These are phyloP conservation scores for Citrus trifoliata DNA, from an alignment of 345 rosid species.

Conservation along the genomic window DNA sequence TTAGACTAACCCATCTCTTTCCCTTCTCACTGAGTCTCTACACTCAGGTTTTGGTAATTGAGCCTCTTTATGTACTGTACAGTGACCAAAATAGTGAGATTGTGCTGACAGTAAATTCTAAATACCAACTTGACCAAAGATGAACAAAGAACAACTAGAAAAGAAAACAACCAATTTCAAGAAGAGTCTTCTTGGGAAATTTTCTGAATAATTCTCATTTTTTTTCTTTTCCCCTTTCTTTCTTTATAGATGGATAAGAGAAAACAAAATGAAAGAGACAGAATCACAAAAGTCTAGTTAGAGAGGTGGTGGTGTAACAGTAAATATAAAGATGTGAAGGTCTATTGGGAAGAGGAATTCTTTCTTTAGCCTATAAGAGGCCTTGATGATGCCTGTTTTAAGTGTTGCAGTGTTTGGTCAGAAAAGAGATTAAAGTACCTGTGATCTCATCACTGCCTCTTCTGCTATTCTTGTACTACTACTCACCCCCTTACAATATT, in stretches of 20 bases:
- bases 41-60: constrained; percentile 30
- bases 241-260: background rate
- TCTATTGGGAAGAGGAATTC: constrained; percentile 22
- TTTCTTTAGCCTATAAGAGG: constrained; percentile 16
- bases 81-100: constrained; percentile 4
- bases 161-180: constrained; percentile 15
- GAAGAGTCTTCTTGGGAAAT: constrained; percentile 19
- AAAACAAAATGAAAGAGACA: background rate
- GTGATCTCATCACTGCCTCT: constrained; percentile 42
- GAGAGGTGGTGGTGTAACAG: constrained; percentile 11
- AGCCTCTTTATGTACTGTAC: constrained; percentile 17
- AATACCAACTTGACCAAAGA: constrained; percentile 20
- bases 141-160: constrained; percentile 1
- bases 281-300: background rate
- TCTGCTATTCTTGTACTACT: constrained; percentile 32
- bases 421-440: constrained; percentile 46
- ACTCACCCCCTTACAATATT: background rate
- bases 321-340: constrained; percentile 18
- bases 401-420: constrained; percentile 51
- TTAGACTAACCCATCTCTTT: constrained; percentile 48
- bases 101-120: background rate
- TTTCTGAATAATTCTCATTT: background rate
- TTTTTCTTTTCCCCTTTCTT: too few species aligned
- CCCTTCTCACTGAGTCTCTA: background rate
- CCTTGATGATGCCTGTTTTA: constrained; percentile 28